phyloP scores from a whole-genome alignment of 352 stramenopile genomes.

The Aphanomyces astaci region DNA sequence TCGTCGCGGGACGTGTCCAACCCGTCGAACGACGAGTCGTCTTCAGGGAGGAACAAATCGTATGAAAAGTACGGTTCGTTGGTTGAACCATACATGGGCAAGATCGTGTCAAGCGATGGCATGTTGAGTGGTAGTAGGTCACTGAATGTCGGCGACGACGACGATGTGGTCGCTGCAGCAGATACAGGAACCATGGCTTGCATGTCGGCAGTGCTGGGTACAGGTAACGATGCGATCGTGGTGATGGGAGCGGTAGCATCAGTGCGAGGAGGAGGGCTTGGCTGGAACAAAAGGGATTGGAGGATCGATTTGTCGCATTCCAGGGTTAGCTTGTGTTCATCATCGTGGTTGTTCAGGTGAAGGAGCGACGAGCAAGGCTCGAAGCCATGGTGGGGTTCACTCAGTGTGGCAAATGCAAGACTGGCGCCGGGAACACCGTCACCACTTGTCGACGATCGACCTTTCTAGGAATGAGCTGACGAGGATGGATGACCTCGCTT shows the following conservation, averaged over 20 bases:
- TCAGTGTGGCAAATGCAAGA: not conserved
- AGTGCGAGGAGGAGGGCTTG: not conserved
- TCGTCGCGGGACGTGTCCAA: not conserved
- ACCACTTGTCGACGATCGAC: not conserved
- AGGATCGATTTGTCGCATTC: not conserved
- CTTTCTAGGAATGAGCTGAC: conserved; percentile 6
- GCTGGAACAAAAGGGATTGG: not conserved
- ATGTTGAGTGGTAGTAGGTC: not conserved
- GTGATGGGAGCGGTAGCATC: not conserved
- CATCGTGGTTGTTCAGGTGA: not conserved
- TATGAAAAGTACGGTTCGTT: conserved; percentile 11
- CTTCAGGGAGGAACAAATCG: not conserved
- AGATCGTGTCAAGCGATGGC: not conserved
- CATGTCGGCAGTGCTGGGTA: too few species aligned
- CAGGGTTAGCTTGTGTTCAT: not conserved
- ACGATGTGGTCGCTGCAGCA: not conserved
- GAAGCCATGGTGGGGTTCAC: not conserved
- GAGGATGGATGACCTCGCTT: not conserved
- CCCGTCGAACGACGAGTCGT: not conserved
- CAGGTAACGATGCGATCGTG: too few species aligned
- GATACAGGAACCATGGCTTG: too few species aligned
- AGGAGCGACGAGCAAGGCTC: not conserved
- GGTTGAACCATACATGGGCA: not conserved
- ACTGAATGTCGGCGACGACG: not conserved
- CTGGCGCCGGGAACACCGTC: not conserved